Evolutionary conservation across 2,329 filamentous ascomycete species (phyloP).

Genomic region (Aureobasidium leucospermi): DNA sequence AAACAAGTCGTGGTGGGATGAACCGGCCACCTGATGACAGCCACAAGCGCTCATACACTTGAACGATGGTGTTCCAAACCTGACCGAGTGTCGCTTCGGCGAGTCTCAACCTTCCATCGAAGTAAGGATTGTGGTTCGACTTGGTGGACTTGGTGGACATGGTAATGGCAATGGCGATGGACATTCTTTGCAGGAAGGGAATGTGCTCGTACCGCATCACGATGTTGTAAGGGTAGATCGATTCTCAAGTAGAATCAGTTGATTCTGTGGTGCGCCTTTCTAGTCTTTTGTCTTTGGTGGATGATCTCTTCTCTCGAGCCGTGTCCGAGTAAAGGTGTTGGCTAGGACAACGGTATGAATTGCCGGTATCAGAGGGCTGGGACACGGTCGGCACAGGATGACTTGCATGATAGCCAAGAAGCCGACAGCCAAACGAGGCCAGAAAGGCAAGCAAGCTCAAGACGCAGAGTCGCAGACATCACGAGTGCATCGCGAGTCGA

Average conservation of each 20-base stretch:
- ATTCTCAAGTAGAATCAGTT: too few relatives aligned
- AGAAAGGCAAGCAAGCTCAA: neutral
- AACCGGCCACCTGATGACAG: neutral
- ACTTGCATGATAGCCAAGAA: neutral
- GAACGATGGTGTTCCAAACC: neutral
- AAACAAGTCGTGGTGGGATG: neutral
- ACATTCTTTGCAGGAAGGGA: too few relatives aligned
- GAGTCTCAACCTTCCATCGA: neutral
- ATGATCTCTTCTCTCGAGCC: neutral
- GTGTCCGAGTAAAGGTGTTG: neutral
- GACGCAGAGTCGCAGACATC: neutral
- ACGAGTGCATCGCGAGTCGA: neutral
- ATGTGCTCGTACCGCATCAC: too few relatives aligned
- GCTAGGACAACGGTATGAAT: neutral
- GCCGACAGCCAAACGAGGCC: too few relatives aligned
- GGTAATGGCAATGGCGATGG: too few relatives aligned
- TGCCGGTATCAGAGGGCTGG: neutral
- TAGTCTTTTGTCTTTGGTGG: too few relatives aligned
- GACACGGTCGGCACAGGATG: neutral
- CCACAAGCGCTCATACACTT: neutral
- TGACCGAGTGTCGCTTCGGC: neutral
- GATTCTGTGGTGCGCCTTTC: too few relatives aligned
- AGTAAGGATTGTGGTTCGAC: neutral
- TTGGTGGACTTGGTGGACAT: neutral
- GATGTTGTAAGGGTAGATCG: too few relatives aligned